Base-by-base conservation (phyloP, 1,284 basidiomycete genomes). In the Fomitopsis schrenkii region DNA sequence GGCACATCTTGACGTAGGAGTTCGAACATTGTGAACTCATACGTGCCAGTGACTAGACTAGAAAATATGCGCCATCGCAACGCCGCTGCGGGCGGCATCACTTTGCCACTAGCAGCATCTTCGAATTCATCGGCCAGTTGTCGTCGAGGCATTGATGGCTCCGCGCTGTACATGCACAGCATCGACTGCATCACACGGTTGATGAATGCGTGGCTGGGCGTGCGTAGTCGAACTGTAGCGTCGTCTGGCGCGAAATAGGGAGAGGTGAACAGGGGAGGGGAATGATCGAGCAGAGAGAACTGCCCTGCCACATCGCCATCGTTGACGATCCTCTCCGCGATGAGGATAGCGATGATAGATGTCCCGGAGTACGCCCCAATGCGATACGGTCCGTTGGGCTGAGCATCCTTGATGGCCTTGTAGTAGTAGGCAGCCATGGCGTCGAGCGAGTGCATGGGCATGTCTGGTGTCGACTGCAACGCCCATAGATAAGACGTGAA, bases 21-120 rank as follows among this genome's bases (percentile, higher is more conserved):
- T 35, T 53, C 48, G 26, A 59, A 54, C n/a, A 59, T n/a, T n/a
- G n/a, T 53, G 58, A 59, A 59, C 46, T 59, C 58, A 28, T 59
- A 59, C 6, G 38, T 54, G 2, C 58, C 58, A n/a, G 17, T 59
- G n/a, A 35, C 50, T 9, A 53, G 41, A 19, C 38, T 26, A 3
- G 12, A n/a, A 22, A 59, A 59, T 4, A 35, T 30, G 5, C 8
- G 5, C 36, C 38, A 53, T 15, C 57, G 44, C 3, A 40, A 4
- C 48, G 14, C n/a, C 5, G 22, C 40, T 4, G n/a, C 15, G 6
- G 38, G 22, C 5, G 58, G 19, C 28, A 28, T 35, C 2, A n/a
- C 19, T 2, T 3, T 6, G 22, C 58, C 58, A 6, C 41, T n/a
- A 9, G 50, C 35, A 19, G 48, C 38, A 17, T 59, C 36, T 28